These are phyloP conservation scores for Paxillus rubicundulus DNA, from an alignment of 768 basidiomycete genomes.

Conservation along the genomic window DNA sequence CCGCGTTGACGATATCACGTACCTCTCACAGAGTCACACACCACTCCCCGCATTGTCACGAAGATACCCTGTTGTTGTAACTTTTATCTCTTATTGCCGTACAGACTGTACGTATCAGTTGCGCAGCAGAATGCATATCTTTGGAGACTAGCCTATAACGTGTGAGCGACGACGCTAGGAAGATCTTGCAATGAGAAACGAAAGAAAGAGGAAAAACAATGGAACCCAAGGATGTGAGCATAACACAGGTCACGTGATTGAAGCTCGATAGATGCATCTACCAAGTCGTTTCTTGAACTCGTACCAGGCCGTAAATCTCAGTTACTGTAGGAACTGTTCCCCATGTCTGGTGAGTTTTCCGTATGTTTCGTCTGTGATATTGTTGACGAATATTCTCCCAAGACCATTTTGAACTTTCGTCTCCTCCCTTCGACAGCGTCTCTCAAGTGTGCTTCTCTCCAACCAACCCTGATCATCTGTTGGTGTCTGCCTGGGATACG, in stretches of 20 bases:
- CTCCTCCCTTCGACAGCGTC: slow-evolving; percentile 84
- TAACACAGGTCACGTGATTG: slow-evolving; percentile 8
- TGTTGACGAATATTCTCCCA: neutral
- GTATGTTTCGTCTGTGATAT: neutral
- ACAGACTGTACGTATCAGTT: slow-evolving; percentile 27
- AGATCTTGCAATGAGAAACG: neutral
- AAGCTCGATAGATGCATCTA: neutral
- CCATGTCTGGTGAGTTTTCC: slow-evolving; percentile 16
- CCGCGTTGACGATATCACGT: slow-evolving; percentile 33
- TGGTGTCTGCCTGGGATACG: slow-evolving; percentile 92
- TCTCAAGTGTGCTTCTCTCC: slow-evolving; percentile 82
- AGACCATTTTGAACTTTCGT: slow-evolving; percentile 47
- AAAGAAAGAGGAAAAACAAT: no score
- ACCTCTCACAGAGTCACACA: slow-evolving; percentile 15
- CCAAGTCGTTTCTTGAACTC: neutral
- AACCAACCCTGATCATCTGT: slow-evolving; percentile 68
- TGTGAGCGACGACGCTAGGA: neutral
- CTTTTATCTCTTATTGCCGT: slow-evolving; percentile 27
- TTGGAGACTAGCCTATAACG: slow-evolving; percentile 23
- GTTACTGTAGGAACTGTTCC: neutral
- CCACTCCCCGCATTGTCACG: slow-evolving; percentile 28
- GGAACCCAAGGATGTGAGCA: no score
- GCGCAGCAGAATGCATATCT: slow-evolving; percentile 37
- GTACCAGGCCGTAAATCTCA: neutral
- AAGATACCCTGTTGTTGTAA: slow-evolving; percentile 37